Percentiles rank a stretch among this genome's conserved stretches.
phyloP scores from a whole-genome alignment of 1,139 yeast genomes.

The Saccharomyces hybrid region DNA sequence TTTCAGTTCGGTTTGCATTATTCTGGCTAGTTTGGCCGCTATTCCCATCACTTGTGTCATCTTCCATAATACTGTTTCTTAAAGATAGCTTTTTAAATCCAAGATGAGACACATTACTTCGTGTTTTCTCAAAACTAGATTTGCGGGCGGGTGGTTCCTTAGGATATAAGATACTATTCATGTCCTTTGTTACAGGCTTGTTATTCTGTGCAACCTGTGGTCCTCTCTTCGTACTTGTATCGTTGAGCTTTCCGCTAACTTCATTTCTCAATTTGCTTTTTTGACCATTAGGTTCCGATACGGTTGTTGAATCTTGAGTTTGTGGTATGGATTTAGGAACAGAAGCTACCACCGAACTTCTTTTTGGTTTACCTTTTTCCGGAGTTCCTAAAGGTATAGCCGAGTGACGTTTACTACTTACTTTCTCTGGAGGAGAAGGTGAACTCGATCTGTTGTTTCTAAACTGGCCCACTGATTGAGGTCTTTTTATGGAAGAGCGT shows the following conservation, averaged over 20 bases:
- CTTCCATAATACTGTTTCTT: constrained; percentile 23
- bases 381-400: background rate
- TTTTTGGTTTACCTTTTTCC: background rate
- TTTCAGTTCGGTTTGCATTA: constrained; percentile 7
- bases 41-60: constrained; percentile 11
- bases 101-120: constrained; percentile 27
- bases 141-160: constrained; percentile 38
- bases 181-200: constrained; percentile 2
- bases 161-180: constrained; percentile 20
- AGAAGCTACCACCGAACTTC: background rate
- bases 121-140: constrained; percentile 51
- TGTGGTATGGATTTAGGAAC: background rate
- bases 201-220: background rate
- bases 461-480: constrained; percentile 17
- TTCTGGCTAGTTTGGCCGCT: constrained; percentile 5
- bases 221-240: background rate
- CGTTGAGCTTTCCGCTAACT: background rate
- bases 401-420: constrained; percentile 11
- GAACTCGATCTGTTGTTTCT: constrained; percentile 8
- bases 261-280: background rate
- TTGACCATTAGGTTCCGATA: background rate
- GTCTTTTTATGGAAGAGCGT: constrained; percentile 12
- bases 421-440: constrained; percentile 12
- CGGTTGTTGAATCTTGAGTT: background rate
- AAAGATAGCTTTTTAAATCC: constrained; percentile 36